phyloP scores from a whole-genome alignment of 305 asterid genomes.

The Rubia tinctorum region DNA sequence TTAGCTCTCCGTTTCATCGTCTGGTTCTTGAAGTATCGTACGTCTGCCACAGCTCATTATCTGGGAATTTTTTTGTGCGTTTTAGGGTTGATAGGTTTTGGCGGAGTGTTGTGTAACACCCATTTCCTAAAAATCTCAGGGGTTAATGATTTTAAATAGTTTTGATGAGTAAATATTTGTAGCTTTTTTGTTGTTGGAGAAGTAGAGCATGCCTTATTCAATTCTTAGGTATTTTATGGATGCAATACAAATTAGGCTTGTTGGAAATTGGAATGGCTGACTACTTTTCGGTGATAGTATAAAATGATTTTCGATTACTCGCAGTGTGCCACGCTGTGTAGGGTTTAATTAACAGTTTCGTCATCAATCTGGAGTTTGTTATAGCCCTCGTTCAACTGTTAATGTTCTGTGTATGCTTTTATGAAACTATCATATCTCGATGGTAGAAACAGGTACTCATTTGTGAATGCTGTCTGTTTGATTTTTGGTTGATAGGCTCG shows the following conservation, averaged over 20 bases:
- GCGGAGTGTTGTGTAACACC: neutral
- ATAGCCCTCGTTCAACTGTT: neutral
- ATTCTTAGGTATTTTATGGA: too few relatives aligned
- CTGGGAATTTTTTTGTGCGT: neutral
- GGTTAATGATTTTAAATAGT: too few relatives aligned
- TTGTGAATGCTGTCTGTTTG: neutral
- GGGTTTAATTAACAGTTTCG: neutral
- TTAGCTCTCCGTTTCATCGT: neutral
- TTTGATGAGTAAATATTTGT: neutral
- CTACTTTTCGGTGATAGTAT: too few relatives aligned
- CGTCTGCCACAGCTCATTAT: neutral
- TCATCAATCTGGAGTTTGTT: neutral
- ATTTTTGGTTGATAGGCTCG: constrained; percentile 37
- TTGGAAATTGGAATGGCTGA: neutral
- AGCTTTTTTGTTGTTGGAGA: neutral
- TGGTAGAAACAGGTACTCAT: neutral
- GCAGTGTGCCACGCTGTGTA: too few relatives aligned
- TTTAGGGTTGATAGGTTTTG: neutral
- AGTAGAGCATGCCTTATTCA: neutral
- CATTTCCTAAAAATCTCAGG: neutral
- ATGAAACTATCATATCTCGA: neutral
- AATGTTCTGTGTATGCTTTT: neutral
- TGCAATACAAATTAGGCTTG: too few relatives aligned
- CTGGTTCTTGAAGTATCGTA: neutral
- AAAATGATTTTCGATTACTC: too few relatives aligned